Conservation (phyloP, 2,329 filamentous ascomycete species). For the Colletotrichum sp. region DNA sequence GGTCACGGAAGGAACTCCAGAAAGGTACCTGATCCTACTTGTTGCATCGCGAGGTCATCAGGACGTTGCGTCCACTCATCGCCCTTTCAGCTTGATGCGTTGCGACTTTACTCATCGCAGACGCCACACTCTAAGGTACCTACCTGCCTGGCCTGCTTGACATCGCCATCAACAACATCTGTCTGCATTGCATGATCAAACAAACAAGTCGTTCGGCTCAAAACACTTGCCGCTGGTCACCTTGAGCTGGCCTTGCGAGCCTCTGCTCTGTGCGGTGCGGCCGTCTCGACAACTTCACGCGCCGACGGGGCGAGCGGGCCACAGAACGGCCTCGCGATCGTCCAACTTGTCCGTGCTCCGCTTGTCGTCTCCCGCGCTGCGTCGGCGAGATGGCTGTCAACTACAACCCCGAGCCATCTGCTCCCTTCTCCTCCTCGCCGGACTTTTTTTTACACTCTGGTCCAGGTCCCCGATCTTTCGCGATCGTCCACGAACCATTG, state of each 20-base stretch:
- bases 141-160: background rate
- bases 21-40: background rate
- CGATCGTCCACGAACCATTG: constrained; percentile 1
- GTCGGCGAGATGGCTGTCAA: background rate
- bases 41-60: background rate
- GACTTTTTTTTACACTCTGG: background rate
- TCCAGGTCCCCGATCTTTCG: background rate
- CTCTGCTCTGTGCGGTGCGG: constrained; percentile 9
- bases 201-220: background rate
- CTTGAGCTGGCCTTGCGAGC: constrained; percentile 6
- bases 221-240: background rate
- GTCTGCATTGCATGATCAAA: background rate
- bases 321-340: background rate
- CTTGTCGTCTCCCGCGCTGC: background rate
- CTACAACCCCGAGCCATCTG: background rate
- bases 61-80: background rate
- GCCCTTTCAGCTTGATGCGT: background rate
- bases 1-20: background rate
- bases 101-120: background rate
- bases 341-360: constrained; percentile 6
- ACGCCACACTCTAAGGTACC: background rate
- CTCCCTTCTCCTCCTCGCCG: background rate
- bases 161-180: background rate
- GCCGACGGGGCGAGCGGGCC: background rate
- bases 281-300: background rate